phyloP scores from a whole-genome alignment of 2,329 filamentous ascomycete species.

The Cercospora brassicicola region DNA sequence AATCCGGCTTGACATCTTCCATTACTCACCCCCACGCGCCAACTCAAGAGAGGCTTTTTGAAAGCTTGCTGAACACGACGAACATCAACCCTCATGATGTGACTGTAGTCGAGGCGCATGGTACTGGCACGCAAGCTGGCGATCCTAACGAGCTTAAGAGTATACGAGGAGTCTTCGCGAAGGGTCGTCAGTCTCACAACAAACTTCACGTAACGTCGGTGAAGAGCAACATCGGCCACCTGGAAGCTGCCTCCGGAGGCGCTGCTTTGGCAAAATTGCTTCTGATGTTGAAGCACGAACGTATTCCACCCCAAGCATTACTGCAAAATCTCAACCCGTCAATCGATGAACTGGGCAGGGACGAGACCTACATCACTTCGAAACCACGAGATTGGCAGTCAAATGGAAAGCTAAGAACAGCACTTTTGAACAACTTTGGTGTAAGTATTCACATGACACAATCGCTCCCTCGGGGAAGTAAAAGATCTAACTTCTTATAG shows the following conservation, averaged over 20 bases:
- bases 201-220: slow-evolving; percentile 30
- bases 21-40: slow-evolving; percentile 21
- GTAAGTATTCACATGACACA: background rate
- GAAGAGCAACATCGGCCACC: slow-evolving; percentile 36
- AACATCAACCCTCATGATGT: slow-evolving; percentile 12
- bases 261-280: slow-evolving; percentile 43
- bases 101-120: slow-evolving; percentile 15
- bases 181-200: slow-evolving; percentile 5
- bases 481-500: background rate
- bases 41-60: slow-evolving; percentile 21
- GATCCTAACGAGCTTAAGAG: slow-evolving; percentile 19
- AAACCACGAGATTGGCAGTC: slow-evolving; percentile 3
- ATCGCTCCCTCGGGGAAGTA: background rate
- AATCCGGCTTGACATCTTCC: slow-evolving; percentile 8
- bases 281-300: slow-evolving; percentile 39
- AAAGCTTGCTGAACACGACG: background rate
- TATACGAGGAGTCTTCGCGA: slow-evolving; percentile 35
- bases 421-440: slow-evolving; percentile 41
- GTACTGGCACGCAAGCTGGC: slow-evolving; percentile 29
- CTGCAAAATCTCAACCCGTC: slow-evolving; percentile 14
- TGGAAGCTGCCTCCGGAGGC: slow-evolving; percentile 39
- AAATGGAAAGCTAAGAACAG: background rate
- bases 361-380: slow-evolving; percentile 6
- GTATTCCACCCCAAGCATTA: slow-evolving; percentile 15
- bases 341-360: slow-evolving; percentile 12